These are phyloP conservation scores for Podospora pseudocomata DNA, from an alignment of 495 filamentous ascomycete genomes.

Conservation along the genomic window DNA sequence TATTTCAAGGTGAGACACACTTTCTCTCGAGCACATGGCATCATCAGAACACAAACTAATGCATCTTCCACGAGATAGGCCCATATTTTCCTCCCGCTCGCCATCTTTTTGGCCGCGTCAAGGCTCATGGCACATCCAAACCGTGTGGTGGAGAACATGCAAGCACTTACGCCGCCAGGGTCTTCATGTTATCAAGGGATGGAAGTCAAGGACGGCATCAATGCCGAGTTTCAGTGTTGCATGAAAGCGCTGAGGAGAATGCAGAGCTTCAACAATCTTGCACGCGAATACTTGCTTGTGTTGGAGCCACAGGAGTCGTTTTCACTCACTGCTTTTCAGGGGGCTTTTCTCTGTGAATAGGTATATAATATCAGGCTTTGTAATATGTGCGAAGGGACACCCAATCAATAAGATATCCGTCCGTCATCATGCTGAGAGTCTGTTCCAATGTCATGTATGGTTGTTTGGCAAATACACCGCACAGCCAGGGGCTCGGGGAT, in stretches of 20 bases:
- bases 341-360: not conserved
- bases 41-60: conserved; percentile 15
- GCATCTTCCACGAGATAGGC: conserved; percentile 15
- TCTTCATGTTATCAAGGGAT: conserved; percentile 1
- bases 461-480: too few relatives aligned
- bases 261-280: conserved; percentile 31
- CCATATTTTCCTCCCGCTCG: conserved; percentile 30
- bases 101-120: conserved; percentile 25
- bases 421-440: not conserved
- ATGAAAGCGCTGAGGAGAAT: conserved; percentile 28
- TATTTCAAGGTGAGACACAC: conserved; percentile 40
- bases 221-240: conserved; percentile 20
- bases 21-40: not conserved
- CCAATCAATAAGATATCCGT: not conserved
- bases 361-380: not conserved
- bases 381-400: not conserved
- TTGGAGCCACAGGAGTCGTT: conserved; percentile 22
- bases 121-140: conserved; percentile 12
- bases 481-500: too few relatives aligned
- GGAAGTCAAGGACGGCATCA: conserved; percentile 7
- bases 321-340: not conserved
- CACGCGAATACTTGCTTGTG: conserved; percentile 24
- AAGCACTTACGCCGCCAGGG: conserved; percentile 5
- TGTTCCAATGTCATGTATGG: too few relatives aligned
- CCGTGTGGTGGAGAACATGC: not conserved